Evolutionary conservation across 345 rosid genomes (phyloP), one percentile per base, ranked within the genome.

Genomic region (Turnera subulata): DNA sequence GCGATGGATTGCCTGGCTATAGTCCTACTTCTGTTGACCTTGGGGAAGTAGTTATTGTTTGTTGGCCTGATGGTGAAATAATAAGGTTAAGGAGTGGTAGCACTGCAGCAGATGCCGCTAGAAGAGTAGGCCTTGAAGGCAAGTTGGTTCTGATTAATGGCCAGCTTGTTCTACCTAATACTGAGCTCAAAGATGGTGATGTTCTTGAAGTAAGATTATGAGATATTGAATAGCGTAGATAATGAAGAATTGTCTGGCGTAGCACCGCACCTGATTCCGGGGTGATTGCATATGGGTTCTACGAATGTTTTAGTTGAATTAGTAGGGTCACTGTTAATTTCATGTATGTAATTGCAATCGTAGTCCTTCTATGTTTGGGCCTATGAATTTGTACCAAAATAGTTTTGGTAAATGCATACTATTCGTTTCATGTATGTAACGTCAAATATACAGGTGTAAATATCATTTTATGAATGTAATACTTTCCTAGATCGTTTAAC

Each of bases 71-170:
- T 37, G 92, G 88, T 43, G 88, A 82, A 24, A 85, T 82, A 66
- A 78, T 82, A 82, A 78, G 88, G 71, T 61, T 85, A 50, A 75
- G 71, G 15, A 76, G 59, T 12, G 86, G 88, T 29, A 85, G 92
- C 73, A 85, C 92, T 19, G 92, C 88, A 45, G 92, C 86, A 20
- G 92, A 85, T 55, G 92, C 86, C 50, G 92, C 81, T 16, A 71
- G 78, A 70, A 75, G 81, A 69, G 83, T 71, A 15, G 86, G 92
- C 22, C 64, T 80, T 0, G 86, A 82, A 18, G 88, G 92, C 6
- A 82, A 67, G 62, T 53, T 85, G 66, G 86, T 85, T 63, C 24
- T 73, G 66, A 76, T 85, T 33, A 85, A 82, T 57, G 88, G 83
- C 49, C 86, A 75, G 43, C 79, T 71, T 49, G 88, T 82, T 5